These are phyloP conservation scores for Erucastrum elatum DNA, from an alignment of 345 rosid genomes.

Conservation along the genomic window DNA sequence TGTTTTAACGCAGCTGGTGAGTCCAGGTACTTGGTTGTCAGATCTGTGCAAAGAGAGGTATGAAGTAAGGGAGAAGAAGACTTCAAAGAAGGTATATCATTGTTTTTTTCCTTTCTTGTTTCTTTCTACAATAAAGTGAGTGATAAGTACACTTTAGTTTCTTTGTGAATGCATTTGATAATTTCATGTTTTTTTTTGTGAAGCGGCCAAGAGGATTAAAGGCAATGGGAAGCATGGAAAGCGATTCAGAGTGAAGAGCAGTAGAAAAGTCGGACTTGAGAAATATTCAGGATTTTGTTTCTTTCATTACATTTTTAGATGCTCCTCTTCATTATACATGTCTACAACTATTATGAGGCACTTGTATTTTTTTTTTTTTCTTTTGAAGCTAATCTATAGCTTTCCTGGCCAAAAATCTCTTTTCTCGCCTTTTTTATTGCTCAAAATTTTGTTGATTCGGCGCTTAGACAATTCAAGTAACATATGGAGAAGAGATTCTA, in stretches of 20 bases:
- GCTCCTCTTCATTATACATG: conserved; percentile 24
- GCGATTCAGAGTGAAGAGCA: conserved; percentile 49
- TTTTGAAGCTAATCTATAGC: conserved; percentile 25
- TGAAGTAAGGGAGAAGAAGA: conserved; percentile 90
- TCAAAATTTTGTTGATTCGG: not conserved
- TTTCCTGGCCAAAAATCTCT: not conserved
- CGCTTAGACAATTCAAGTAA: not conserved
- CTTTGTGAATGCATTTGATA: conserved; percentile 1
- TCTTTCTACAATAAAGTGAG: not conserved
- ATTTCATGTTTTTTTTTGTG: conserved; percentile 10
- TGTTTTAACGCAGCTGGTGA: conserved; percentile 58
- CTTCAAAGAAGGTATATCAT: conserved; percentile 74
- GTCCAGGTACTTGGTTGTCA: conserved; percentile 92
- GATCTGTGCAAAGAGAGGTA: conserved; percentile 82
- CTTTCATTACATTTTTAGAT: conserved; percentile 25
- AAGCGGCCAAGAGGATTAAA: conserved; percentile 66
- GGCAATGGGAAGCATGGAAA: conserved; percentile 68
- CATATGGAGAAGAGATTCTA: not conserved
- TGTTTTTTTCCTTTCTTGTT: conserved; percentile 1
- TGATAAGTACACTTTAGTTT: not conserved
- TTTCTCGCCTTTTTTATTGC: not conserved
- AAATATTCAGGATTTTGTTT: conserved; percentile 21
- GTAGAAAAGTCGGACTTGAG: not conserved
- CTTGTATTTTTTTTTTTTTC: conserved; percentile 11
- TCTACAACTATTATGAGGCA: conserved; percentile 22